These are phyloP conservation scores for Phylloporus sp. DNA, from an alignment of 768 basidiomycete species.

Conservation along the genomic window DNA sequence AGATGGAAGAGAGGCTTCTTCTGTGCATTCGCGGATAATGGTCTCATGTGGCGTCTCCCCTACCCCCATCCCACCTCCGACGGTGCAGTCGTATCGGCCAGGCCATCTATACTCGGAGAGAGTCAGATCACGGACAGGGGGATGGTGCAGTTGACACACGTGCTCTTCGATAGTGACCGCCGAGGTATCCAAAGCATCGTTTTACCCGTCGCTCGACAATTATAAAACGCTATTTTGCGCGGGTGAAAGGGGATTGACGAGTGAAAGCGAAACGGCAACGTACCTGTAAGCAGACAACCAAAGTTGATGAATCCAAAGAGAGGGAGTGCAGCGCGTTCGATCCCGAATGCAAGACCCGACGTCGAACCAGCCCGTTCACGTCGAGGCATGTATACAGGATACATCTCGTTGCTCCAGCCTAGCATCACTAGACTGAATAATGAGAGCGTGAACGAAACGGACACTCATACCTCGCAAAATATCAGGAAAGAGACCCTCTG, in stretches of 20 bases:
- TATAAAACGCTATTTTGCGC: conserved; percentile 30
- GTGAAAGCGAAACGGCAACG: background rate
- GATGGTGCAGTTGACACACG: conserved; percentile 24
- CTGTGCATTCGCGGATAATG: conserved; percentile 40
- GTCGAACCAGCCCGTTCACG: background rate
- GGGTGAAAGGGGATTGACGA: background rate
- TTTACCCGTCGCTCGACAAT: conserved; percentile 26
- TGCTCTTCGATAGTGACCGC: conserved; percentile 38
- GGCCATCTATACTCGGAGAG: conserved; percentile 16
- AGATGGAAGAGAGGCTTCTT: conserved; percentile 41
- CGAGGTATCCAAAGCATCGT: conserved; percentile 40
- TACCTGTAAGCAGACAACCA: conserved; percentile 41
- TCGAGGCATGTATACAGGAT: conserved; percentile 24
- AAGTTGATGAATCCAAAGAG: conserved; percentile 44
- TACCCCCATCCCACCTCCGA: conserved; percentile 41
- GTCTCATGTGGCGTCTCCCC: conserved; percentile 36
- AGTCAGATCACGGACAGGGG: background rate
- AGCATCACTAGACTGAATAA: background rate
- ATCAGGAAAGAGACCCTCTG: conserved; percentile 15
- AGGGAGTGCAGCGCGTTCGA: conserved; percentile 43
- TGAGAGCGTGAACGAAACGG: background rate
- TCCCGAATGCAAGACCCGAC: conserved; percentile 32
- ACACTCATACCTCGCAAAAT: conserved; percentile 16
- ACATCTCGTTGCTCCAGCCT: conserved; percentile 26
- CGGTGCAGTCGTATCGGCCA: conserved; percentile 41